Evolutionary conservation across 1,139 yeast genomes (phyloP).

Genomic region (Keqinozyma sinolaborantium): DNA sequence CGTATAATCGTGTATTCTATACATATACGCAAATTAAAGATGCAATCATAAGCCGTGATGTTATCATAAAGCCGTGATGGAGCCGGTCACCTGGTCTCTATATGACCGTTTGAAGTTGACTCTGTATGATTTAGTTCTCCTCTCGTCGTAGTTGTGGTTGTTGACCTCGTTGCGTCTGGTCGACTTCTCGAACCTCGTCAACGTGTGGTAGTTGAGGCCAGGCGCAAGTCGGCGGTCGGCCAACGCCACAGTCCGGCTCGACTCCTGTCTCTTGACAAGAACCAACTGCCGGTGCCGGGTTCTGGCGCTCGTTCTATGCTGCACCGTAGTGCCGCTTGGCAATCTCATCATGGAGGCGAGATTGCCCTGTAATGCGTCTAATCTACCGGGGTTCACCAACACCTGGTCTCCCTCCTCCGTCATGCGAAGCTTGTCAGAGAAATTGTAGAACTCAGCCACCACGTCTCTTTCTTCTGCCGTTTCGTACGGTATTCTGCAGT

Average conservation of each 20-base stretch:
- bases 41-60: too few relatives aligned
- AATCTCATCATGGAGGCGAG: conserved; percentile 19
- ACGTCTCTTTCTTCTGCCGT: conserved; percentile 38
- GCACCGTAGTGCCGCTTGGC: conserved; percentile 48
- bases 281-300: conserved; percentile 39
- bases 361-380: background rate
- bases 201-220: conserved; percentile 28
- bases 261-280: conserved; percentile 16
- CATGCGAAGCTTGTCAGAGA: conserved; percentile 16
- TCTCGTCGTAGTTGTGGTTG: conserved; percentile 20
- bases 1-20: too few relatives aligned
- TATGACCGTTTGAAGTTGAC: conserved; percentile 36
- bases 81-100: conserved; percentile 35
- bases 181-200: conserved; percentile 33
- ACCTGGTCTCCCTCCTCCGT: conserved; percentile 15
- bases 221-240: conserved; percentile 41
- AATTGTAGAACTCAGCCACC: conserved; percentile 43
- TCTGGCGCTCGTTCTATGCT: conserved; percentile 45
- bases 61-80: conserved; percentile 3
- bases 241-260: conserved; percentile 32
- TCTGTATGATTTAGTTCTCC: conserved; percentile 23
- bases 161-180: conserved; percentile 22
- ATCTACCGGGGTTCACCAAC: conserved; percentile 13
- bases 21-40: too few relatives aligned
- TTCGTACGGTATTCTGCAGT: conserved; percentile 53